Conservation (phyloP, 2,329 filamentous ascomycete genomes). For the Sclerotinia subarctica region DNA sequence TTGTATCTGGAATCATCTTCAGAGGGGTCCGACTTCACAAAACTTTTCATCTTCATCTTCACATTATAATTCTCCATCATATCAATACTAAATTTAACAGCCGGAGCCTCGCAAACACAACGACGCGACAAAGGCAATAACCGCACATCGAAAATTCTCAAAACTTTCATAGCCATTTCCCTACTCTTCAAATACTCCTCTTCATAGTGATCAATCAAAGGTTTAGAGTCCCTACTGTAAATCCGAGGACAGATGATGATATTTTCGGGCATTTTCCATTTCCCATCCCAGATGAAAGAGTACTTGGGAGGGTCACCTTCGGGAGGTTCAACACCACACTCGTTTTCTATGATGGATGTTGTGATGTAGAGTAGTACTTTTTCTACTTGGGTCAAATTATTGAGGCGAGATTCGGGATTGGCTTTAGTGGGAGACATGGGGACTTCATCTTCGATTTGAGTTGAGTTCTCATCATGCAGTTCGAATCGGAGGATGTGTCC, state of each 20-base stretch:
- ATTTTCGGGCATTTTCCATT: constrained; percentile 3
- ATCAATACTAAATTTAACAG: background rate
- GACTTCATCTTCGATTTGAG: too few relatives aligned
- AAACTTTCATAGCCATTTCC: too few relatives aligned
- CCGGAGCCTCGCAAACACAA: constrained; percentile 2
- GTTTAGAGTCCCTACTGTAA: background rate
- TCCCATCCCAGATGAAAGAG: background rate
- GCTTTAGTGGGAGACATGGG: background rate
- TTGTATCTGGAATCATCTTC: background rate
- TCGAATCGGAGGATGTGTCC: constrained; percentile 9
- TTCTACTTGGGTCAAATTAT: background rate
- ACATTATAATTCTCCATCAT: background rate
- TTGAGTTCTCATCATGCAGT: background rate
- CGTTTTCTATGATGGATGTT: background rate
- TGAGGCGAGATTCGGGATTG: background rate
- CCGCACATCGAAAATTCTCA: background rate
- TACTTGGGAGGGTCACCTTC: too few relatives aligned
- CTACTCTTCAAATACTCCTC: background rate
- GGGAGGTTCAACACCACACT: background rate
- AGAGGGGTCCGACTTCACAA: background rate
- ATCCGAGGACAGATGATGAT: constrained; percentile 10
- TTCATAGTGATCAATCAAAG: background rate
- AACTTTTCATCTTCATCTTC: background rate
- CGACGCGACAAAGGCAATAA: background rate
- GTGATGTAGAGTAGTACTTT: background rate